Conservation (phyloP, 257 asterid genomes). For the Eustoma russellianum region DNA sequence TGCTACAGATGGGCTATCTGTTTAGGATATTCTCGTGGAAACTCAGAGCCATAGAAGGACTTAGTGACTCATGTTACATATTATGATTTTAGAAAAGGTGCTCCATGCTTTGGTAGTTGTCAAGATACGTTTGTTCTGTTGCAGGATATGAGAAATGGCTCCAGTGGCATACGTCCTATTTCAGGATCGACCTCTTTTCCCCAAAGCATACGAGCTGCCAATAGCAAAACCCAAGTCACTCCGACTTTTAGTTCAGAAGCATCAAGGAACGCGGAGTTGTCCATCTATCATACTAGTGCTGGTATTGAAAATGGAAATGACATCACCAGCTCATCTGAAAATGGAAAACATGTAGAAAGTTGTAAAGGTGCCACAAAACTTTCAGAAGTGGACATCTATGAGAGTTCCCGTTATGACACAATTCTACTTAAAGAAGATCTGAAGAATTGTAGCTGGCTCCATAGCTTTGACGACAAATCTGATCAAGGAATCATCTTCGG, state of each 20-base stretch:
- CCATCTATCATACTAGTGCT: slow-evolving; percentile 24
- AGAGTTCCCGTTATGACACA: slow-evolving; percentile 84
- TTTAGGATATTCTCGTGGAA: not conserved
- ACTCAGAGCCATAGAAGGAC: not conserved
- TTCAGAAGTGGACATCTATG: slow-evolving; percentile 54
- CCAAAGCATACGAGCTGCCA: slow-evolving; percentile 80
- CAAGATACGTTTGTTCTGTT: slow-evolving; percentile 8
- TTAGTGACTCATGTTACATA: not conserved
- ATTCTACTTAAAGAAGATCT: slow-evolving; percentile 65
- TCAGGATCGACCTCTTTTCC: slow-evolving; percentile 86
- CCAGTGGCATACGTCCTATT: slow-evolving; percentile 50
- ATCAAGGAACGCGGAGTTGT: slow-evolving; percentile 33
- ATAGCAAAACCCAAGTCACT: slow-evolving; percentile 40
- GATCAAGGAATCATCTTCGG: slow-evolving; percentile 79
- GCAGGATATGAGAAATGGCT: slow-evolving; percentile 77
- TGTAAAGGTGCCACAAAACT: slow-evolving; percentile 45
- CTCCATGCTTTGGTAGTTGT: not conserved
- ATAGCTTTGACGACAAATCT: slow-evolving; percentile 65
- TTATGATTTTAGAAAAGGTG: not conserved
- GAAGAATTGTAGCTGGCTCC: slow-evolving; percentile 85
- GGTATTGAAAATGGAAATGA: slow-evolving; percentile 35
- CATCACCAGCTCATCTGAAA: slow-evolving; percentile 37
- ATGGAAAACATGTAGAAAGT: slow-evolving; percentile 46
- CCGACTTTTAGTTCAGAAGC: slow-evolving; percentile 21
- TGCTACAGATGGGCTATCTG: no score